These are phyloP conservation scores for Tricholoma furcatifolium DNA, from an alignment of 768 basidiomycete genomes.

Conservation along the genomic window DNA sequence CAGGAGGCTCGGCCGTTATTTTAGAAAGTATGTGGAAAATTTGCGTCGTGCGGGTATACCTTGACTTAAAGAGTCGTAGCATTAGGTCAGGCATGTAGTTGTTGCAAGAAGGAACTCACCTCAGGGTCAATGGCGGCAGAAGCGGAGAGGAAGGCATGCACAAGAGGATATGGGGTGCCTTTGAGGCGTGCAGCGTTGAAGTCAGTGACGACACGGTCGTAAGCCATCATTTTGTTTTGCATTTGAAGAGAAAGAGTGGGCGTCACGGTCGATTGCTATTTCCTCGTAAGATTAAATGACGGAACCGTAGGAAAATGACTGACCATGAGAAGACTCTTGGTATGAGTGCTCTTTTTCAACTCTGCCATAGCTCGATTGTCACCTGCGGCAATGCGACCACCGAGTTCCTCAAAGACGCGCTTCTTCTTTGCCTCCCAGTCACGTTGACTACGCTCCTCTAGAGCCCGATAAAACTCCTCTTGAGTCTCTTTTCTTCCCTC, in stretches of 20 bases:
- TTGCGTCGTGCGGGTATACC: conserved; percentile 61
- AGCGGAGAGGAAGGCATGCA: conserved; percentile 71
- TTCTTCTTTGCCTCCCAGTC: conserved; percentile 94
- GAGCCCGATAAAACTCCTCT: conserved; percentile 76
- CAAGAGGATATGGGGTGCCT: conserved; percentile 71
- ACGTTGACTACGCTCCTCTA: conserved; percentile 70
- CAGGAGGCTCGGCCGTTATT: conserved; percentile 76
- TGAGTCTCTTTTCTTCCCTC: conserved; percentile 85
- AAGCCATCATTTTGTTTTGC: conserved; percentile 96
- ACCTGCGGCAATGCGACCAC: conserved; percentile 52
- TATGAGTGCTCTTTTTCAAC: conserved; percentile 60
- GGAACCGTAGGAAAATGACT: conserved; percentile 19
- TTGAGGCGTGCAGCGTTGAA: conserved; percentile 74
- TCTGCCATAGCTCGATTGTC: conserved; percentile 57
- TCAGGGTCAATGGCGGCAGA: conserved; percentile 58
- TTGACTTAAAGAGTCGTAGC: conserved; percentile 32
- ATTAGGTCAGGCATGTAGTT: not conserved
- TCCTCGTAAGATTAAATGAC: not conserved
- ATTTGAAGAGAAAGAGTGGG: conserved; percentile 71
- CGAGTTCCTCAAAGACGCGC: conserved; percentile 86
- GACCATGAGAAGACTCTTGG: conserved; percentile 55
- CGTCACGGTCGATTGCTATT: conserved; percentile 32
- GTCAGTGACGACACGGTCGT: conserved; percentile 78
- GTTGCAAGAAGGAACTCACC: conserved; percentile 35
- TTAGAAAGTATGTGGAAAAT: conserved; percentile 72